These are phyloP conservation scores for Pseudozyma pruni DNA, from an alignment of 1,284 basidiomycete genomes.

Conservation along the genomic window DNA sequence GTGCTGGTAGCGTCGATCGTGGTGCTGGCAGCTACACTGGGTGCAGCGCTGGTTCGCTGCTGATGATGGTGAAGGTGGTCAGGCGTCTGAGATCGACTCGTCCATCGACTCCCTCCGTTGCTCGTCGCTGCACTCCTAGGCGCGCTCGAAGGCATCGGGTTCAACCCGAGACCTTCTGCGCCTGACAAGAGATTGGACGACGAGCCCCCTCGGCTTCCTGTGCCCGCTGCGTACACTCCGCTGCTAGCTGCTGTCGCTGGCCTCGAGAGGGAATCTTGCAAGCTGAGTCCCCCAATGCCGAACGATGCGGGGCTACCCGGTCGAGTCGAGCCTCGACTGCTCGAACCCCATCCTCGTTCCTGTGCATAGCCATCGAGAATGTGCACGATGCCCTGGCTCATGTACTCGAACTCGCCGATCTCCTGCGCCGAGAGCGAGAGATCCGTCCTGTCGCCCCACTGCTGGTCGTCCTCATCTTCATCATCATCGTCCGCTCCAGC, in stretches of 20 bases:
- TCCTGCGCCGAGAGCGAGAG: constrained; percentile 55
- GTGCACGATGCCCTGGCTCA: constrained; percentile 57
- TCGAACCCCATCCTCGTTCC: constrained; percentile 42
- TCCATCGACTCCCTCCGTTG: constrained; percentile 46
- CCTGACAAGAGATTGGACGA: constrained; percentile 14
- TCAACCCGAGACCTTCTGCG: constrained; percentile 1
- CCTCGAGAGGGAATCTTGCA: constrained; percentile 13
- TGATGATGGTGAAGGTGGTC: constrained; percentile 13
- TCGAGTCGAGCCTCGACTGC: constrained; percentile 39
- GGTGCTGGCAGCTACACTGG: constrained; percentile 15
- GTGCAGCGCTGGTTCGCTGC: neutral
- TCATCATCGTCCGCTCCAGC: constrained; percentile 29
- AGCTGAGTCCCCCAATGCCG: constrained; percentile 30
- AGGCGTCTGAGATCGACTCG: constrained; percentile 41
- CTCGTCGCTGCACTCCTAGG: constrained; percentile 24
- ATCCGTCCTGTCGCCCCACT: constrained; percentile 44
- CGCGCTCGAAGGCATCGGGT: constrained; percentile 11
- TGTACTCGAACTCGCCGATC: constrained; percentile 57
- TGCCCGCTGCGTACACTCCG: constrained; percentile 23
- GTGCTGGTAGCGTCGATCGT: constrained; percentile 10
- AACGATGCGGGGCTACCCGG: constrained; percentile 34
- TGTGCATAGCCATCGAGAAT: constrained; percentile 57
- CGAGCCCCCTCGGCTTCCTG: constrained; percentile 22
- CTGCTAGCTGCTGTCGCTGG: neutral
- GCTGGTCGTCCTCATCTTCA: constrained; percentile 32